Evolutionary conservation across 108 stramenopile genomes (phyloP), one percentile per base, ranked within the genome.

Genomic region (Fistulifera solaris): DNA sequence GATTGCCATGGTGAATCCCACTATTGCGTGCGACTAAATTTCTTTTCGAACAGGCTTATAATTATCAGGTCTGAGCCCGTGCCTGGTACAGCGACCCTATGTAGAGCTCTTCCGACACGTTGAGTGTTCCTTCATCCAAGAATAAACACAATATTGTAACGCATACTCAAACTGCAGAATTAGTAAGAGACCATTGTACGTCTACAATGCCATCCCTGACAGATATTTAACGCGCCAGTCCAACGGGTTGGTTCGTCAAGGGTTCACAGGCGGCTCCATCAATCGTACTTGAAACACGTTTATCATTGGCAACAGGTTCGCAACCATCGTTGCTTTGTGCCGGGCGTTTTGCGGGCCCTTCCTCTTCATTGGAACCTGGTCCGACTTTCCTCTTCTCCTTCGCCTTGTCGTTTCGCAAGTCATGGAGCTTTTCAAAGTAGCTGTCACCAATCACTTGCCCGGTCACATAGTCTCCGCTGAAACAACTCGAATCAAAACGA

Each of bases 401-500:
- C 14, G 84, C 89, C 2, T 67, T 71, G 40, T 94, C 86, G 59
- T 94, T 87, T 58, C 93, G 65, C 38, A 73, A 58, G 15, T 59
- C 76, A 63, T 81, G 77, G 22, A 96, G 71, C 61, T 63, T 72
- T n/a, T 58, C 44, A 48, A 96, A 91, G 67, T 94, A 94, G 17
- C 57, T 60, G 50, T 83, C 77, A 42, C 73, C 73, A 41, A 89
- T 92, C 40, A 63, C 62, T 46, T 91, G 78, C 28, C 90, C 90
- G 26, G 94, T 96, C 19, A 98, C 92, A 54, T 98, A 98, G 27
- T 67, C 65, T 31, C 95, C 97, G 62, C 82, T 93, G 70, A 98
- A 98, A 67, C 96, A 98, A 63, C 93, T 94, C 18, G 88, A 88
- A 57, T 98, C 96, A 66, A 94, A 98, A 14, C 22, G 40, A n/a